Evolutionary conservation across 106 monocot genomes (phyloP).

Genomic region (Ottelia alismoides): DNA sequence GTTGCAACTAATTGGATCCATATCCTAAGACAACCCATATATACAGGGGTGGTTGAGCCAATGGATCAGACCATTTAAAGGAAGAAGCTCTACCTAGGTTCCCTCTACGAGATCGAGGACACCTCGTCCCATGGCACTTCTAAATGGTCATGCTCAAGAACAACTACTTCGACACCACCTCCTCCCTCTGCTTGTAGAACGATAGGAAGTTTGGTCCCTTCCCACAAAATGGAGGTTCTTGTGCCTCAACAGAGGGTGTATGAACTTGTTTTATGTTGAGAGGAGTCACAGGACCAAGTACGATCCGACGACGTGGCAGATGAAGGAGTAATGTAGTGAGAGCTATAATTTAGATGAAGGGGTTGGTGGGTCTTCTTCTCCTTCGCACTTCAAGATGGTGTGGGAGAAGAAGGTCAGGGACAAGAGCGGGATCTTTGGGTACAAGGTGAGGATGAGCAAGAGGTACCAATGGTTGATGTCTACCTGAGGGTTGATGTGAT

Average conservation of each 20-base stretch:
- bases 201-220: conserved; percentile 53
- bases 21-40: too few species aligned
- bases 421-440: conserved; percentile 56
- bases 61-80: conserved; percentile 45
- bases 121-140: conserved; percentile 56
- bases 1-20: too few species aligned
- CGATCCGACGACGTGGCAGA: conserved; percentile 3
- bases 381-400: conserved; percentile 49
- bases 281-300: conserved; percentile 21
- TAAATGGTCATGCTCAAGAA: conserved; percentile 98
- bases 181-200: conserved; percentile 49
- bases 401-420: conserved; percentile 65
- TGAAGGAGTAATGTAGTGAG: conserved; percentile 49
- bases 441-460: conserved; percentile 39
- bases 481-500: conserved; percentile 82
- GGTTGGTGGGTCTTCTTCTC: conserved; percentile 6
- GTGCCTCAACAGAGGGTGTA: conserved; percentile 70
- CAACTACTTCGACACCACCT: conserved; percentile 63
- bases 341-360: conserved; percentile 53
- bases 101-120: conserved; percentile 41
- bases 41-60: too few species aligned
- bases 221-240: conserved; percentile 45
- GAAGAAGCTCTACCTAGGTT: conserved; percentile 67
- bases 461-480: conserved; percentile 92
- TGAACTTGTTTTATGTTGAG: conserved; percentile 64